These are phyloP conservation scores for Sugiyamaella americana DNA, from an alignment of 805 yeast genomes.

Conservation along the genomic window DNA sequence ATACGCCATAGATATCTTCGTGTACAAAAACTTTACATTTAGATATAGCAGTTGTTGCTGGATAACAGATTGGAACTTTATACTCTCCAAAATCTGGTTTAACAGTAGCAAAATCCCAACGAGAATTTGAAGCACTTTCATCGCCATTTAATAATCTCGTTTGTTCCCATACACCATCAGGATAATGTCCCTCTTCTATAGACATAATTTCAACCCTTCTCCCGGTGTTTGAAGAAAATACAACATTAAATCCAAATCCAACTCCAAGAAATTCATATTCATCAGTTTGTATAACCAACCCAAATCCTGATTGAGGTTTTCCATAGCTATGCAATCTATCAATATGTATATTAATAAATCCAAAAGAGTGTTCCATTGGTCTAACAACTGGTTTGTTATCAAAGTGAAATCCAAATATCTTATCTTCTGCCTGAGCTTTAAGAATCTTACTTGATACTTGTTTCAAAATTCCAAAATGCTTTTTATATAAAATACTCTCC, in stretches of 20 bases:
- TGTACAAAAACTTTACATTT: conserved; percentile 8
- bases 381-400: conserved; percentile 5
- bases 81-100: conserved; percentile 10
- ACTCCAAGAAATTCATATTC: conserved; percentile 9
- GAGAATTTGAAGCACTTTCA: conserved; percentile 10
- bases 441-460: conserved; percentile 11
- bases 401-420: conserved; percentile 14
- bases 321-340: conserved; percentile 11
- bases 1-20: conserved; percentile 1
- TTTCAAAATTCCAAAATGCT: conserved; percentile 12
- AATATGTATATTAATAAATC: conserved; percentile 4
- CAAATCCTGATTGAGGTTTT: conserved; percentile 15
- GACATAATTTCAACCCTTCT: conserved; percentile 3
- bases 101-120: conserved; percentile 10
- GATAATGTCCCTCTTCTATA: conserved; percentile 4
- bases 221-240: background rate
- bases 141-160: conserved; percentile 18
- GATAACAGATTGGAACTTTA: conserved; percentile 10
- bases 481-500: conserved; percentile 9
- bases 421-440: conserved; percentile 11
- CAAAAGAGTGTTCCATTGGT: conserved; percentile 5
- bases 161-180: conserved; percentile 8
- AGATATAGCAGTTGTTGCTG: conserved; percentile 7
- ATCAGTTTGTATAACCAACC: conserved; percentile 13
- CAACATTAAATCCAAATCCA: conserved; percentile 16